phyloP scores from a whole-genome alignment of 75 land plant genomes.

The Picea sitchensis region DNA sequence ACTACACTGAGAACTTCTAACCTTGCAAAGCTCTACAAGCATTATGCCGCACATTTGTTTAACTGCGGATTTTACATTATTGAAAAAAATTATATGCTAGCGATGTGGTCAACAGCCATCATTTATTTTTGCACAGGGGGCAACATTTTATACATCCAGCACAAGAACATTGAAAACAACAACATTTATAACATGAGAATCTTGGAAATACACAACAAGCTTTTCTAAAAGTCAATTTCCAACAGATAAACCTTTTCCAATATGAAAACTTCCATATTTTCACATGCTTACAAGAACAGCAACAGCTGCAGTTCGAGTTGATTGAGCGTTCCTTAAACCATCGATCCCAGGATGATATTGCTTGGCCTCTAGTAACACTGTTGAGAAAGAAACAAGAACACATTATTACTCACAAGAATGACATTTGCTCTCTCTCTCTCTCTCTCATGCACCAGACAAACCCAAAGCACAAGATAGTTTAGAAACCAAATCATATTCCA shows the following conservation, averaged over 20 bases:
- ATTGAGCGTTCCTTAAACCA: constrained; percentile 9
- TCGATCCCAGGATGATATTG: constrained; percentile 9
- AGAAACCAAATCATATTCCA: not conserved
- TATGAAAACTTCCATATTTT: not conserved
- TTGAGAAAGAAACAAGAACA: not conserved
- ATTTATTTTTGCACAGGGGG: not conserved
- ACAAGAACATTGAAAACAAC: not conserved
- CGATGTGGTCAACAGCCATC: not conserved
- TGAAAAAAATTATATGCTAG: not conserved
- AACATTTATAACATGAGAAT: not conserved
- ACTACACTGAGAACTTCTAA: not conserved
- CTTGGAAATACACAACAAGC: not conserved
- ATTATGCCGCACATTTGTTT: not conserved
- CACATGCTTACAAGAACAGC: constrained; percentile 2
- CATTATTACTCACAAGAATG: no score
- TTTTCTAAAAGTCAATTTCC: constrained; percentile 3
- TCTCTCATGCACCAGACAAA: not conserved
- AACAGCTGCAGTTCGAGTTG: constrained; percentile 1
- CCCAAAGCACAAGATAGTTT: not conserved
- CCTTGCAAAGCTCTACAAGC: not conserved
- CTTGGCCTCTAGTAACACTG: constrained; percentile 7
- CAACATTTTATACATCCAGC: constrained; percentile 9
- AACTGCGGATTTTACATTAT: not conserved
- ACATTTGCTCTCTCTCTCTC: no score
- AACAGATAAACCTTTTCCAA: constrained; percentile 8